Evolutionary conservation across 805 yeast species (phyloP).

Genomic region (Candida ulmi): DNA sequence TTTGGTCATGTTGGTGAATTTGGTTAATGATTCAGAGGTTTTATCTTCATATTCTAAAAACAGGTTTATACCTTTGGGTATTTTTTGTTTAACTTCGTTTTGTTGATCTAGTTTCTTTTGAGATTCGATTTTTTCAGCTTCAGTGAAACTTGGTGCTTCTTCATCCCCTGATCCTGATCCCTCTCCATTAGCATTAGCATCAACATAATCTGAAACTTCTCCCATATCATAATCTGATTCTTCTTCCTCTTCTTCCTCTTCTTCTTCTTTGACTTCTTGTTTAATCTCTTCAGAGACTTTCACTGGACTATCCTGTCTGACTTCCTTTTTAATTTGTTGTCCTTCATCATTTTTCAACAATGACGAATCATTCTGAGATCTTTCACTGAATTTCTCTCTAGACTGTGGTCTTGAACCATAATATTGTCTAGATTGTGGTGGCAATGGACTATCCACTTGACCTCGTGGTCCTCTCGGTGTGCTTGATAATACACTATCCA

Average conservation of each 20-base stretch:
- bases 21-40: slow-evolving; percentile 61
- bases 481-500: too few relatives aligned
- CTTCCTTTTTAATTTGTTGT: not conserved
- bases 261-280: not conserved
- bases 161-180: slow-evolving; percentile 5
- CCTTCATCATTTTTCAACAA: not conserved
- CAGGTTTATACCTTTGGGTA: slow-evolving; percentile 17
- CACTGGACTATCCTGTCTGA: not conserved
- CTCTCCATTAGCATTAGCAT: too few relatives aligned
- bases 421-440: not conserved
- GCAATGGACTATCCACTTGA: not conserved
- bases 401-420: not conserved
- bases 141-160: slow-evolving; percentile 11
- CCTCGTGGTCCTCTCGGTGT: not conserved
- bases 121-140: slow-evolving; percentile 15
- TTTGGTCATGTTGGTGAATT: slow-evolving; percentile 50
- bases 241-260: not conserved
- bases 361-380: not conserved
- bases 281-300: not conserved
- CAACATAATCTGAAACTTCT: not conserved
- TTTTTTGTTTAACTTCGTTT: slow-evolving; percentile 11
- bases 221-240: slow-evolving; percentile 3
- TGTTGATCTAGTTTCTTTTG: slow-evolving; percentile 12
- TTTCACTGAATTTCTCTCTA: not conserved
- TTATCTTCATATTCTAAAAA: slow-evolving; percentile 41